Conservation (phyloP, 2,329 filamentous ascomycete genomes). For the Colletotrichum sp. region DNA sequence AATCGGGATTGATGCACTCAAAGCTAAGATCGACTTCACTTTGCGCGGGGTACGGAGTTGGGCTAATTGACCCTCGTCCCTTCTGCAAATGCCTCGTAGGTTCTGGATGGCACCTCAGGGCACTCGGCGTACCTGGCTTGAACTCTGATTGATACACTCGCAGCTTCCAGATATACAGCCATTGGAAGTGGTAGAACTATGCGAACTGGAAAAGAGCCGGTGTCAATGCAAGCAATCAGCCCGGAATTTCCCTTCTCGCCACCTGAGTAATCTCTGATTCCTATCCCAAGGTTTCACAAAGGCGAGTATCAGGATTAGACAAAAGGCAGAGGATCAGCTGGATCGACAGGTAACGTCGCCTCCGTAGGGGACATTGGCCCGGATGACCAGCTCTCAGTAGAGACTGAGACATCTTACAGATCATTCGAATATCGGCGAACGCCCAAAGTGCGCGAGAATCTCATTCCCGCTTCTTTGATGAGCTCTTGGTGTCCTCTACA, state of each 20-base stretch:
- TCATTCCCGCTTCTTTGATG: constrained; percentile 1
- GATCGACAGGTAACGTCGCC: neutral
- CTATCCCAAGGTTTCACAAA: neutral
- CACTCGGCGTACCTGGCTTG: neutral
- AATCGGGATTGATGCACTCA: neutral
- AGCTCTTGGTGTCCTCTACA: constrained; percentile 12
- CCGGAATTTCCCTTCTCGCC: neutral
- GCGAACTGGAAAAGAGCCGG: neutral
- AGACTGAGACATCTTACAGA: neutral
- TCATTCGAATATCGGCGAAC: neutral
- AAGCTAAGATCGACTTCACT: neutral
- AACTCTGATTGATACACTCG: neutral
- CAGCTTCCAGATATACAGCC: neutral
- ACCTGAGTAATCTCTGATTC: neutral
- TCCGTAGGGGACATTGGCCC: neutral
- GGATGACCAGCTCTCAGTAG: neutral
- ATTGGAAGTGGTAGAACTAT: neutral
- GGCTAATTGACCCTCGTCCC: neutral
- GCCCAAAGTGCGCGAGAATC: neutral
- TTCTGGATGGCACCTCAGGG: neutral
- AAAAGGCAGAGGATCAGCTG: neutral
- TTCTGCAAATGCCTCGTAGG: neutral
- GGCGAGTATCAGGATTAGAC: neutral
- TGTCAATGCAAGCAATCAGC: neutral
- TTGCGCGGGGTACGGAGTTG: neutral